Base-by-base conservation (phyloP, 306 rosid genomes). In the Trichosanthes truncata region DNA sequence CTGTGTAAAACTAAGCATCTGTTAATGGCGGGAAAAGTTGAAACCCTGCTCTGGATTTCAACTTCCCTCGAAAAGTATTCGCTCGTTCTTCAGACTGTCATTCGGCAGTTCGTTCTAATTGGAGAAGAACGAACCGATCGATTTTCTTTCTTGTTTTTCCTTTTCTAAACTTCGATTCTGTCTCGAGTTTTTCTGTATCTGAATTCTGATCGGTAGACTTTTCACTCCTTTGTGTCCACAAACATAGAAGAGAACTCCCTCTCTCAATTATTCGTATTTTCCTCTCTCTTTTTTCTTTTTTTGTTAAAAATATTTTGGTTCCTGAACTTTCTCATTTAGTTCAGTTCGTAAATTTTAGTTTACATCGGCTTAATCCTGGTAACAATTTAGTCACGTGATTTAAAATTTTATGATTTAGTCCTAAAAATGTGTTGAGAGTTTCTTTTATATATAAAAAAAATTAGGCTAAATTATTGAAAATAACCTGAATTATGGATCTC, bases 1-100 rank as follows among this genome's bases (percentile, higher is more conserved):
- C 77, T 57, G 79, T 71, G 89, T 73, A 73, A 85, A 77, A 46
- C 85, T 61, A 36, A 87, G 84, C 98, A 91, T 90, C 79, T 78
- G 87, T 61, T 85, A 86, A 87, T 89, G 89, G 93, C 87, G 92
- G 96, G 93, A 89, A 90, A 57, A 69, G 71, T 26, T 46, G 21
- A 25, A 49, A 31, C 80, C 65, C 25, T 9, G 7, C 21, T 45
- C 79, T 78, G 45, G 68, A 51, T 49, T 31, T 31, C 31, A 46
- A 38, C 35, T 57, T 45, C n/a, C 75, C 69, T 52, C 49, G 57
- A 1, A 38, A 48, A 31, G 7, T 62, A 3, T 68, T 13, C 53
- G 40, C 5, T n/a, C 35, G 46, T 65, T 63, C 43, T 63, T 65
- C 72, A 65, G n/a, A 61, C 18, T 29, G 21, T 14, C 68, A 61